Evolutionary conservation across 768 basidiomycete genomes (phyloP).

Genomic region (Naematelia aurantialba): DNA sequence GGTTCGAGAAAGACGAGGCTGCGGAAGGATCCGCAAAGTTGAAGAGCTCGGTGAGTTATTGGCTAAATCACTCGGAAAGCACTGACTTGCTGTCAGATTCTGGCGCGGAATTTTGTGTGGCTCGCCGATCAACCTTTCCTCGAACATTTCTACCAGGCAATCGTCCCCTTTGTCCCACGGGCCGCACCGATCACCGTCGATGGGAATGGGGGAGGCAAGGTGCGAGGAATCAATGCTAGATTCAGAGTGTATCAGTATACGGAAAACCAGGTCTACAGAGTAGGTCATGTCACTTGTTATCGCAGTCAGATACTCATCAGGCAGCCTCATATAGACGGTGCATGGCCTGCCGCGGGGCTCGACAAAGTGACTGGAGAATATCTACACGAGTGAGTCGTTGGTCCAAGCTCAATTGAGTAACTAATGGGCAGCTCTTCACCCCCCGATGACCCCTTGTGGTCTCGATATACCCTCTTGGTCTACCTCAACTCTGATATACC

Average conservation of each 20-base stretch:
- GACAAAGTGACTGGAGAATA: slow-evolving; percentile 54
- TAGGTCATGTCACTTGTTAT: slow-evolving; percentile 18
- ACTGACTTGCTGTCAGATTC: slow-evolving; percentile 23
- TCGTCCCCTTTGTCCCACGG: slow-evolving; percentile 54
- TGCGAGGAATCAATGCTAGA: slow-evolving; percentile 56
- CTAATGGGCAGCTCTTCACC: slow-evolving; percentile 35
- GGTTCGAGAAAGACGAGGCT: slow-evolving; percentile 58
- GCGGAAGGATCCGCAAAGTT: slow-evolving; percentile 55
- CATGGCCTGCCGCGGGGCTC: slow-evolving; percentile 58
- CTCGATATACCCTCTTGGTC: slow-evolving; percentile 56
- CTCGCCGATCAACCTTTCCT: slow-evolving; percentile 57
- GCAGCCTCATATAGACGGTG: slow-evolving; percentile 58
- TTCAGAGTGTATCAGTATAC: slow-evolving; percentile 59
- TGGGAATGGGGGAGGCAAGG: slow-evolving; percentile 49
- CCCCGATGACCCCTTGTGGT: slow-evolving; percentile 54
- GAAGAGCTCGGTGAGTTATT: slow-evolving; percentile 52
- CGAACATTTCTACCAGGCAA: slow-evolving; percentile 52
- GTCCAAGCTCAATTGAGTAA: not conserved
- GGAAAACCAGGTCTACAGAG: slow-evolving; percentile 56
- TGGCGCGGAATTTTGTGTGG: slow-evolving; percentile 59
- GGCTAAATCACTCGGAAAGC: not conserved
- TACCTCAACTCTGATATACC: slow-evolving; percentile 57
- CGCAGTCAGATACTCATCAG: slow-evolving; percentile 5
- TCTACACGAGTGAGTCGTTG: slow-evolving; percentile 54
- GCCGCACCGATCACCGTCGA: slow-evolving; percentile 41